A percentile compares a stretch with the other conserved stretches of the same genome.
phyloP scores from a whole-genome alignment of 495 filamentous ascomycete genomes.

The Penicillium argentinense region DNA sequence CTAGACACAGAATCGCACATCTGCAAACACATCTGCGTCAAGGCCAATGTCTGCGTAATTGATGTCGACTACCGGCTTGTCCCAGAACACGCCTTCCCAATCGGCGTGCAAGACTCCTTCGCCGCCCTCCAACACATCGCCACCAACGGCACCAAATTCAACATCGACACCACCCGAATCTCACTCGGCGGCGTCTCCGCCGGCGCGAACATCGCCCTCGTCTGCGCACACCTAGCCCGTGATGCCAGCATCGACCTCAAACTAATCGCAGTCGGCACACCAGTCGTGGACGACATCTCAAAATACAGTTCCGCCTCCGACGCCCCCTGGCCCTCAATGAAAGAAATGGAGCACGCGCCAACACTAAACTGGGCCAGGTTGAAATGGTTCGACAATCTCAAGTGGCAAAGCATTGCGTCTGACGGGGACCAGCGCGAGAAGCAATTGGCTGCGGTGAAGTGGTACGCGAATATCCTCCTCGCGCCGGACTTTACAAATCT shows the following conservation, averaged over 20 bases:
- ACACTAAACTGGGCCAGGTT: constrained; percentile 49
- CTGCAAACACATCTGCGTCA: constrained; percentile 30
- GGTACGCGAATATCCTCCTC: constrained; percentile 34
- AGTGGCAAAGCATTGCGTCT: constrained; percentile 23
- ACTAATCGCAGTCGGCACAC: constrained; percentile 39
- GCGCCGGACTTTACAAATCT: constrained; percentile 42
- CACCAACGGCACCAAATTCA: constrained; percentile 34
- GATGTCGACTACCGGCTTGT: constrained; percentile 55
- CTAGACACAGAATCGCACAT: constrained; percentile 38
- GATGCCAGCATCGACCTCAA: constrained; percentile 44
- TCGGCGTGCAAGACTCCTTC: constrained; percentile 48
- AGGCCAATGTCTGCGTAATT: constrained; percentile 45
- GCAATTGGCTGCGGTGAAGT: constrained; percentile 20
- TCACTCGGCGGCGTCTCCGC: constrained; percentile 53
- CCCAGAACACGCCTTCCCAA: constrained; percentile 47
- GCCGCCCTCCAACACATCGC: constrained; percentile 32
- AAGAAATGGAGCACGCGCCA: constrained; percentile 42
- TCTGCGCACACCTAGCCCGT: constrained; percentile 50
- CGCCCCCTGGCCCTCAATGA: constrained; percentile 47
- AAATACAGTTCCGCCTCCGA: constrained; percentile 39
- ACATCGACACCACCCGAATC: constrained; percentile 41
- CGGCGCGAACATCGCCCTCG: constrained; percentile 44
- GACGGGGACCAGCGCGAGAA: constrained; percentile 3
- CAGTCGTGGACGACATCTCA: constrained; percentile 38
- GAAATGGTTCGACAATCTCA: constrained; percentile 43